A percentile compares a stretch with the other conserved stretches of the same genome.
phyloP scores from a whole-genome alignment of 768 basidiomycete genomes.

The Lentinula lateritia region DNA sequence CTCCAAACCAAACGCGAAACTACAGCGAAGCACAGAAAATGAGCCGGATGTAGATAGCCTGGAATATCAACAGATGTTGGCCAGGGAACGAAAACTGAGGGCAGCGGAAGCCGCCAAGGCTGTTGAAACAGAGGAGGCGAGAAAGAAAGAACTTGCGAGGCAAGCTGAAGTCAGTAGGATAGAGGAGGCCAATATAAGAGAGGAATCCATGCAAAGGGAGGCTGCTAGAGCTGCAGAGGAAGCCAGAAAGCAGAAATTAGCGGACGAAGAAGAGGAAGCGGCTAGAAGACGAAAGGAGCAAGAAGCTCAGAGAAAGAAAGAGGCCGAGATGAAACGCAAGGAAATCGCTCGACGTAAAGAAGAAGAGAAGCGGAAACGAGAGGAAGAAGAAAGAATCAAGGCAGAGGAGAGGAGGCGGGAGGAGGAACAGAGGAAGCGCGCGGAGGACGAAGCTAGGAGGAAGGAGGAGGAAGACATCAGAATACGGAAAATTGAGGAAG shows the following conservation, averaged over 20 bases:
- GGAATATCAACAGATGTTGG: constrained; percentile 1
- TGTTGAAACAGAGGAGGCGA: not conserved
- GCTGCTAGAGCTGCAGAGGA: constrained; percentile 12
- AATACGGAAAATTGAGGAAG: constrained; percentile 18
- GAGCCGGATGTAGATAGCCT: not conserved
- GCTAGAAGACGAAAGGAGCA: constrained; percentile 6
- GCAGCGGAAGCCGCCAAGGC: not conserved
- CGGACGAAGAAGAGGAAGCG: constrained; percentile 13
- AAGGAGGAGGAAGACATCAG: constrained; percentile 1
- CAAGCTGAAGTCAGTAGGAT: constrained; percentile 20
- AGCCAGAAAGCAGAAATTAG: constrained; percentile 9
- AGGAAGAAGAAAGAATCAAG: not conserved
- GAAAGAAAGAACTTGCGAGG: constrained; percentile 8
- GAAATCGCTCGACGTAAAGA: constrained; percentile 6
- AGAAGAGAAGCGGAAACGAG: not conserved
- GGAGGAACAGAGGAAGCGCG: constrained; percentile 4
- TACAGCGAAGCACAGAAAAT: not conserved
- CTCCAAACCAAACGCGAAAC: not conserved
- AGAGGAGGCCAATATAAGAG: constrained; percentile 15
- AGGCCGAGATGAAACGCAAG: constrained; percentile 19
- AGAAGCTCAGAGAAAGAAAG: constrained; percentile 17
- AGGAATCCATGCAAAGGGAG: constrained; percentile 18
- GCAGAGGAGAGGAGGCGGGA: constrained; percentile 26
- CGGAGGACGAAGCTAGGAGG: constrained; percentile 10
- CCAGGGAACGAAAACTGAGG: not conserved